A percentile compares a stretch with the other conserved stretches of the same genome.
Conservation (phyloP, 345 rosid species). For the Psidium guajava region DNA sequence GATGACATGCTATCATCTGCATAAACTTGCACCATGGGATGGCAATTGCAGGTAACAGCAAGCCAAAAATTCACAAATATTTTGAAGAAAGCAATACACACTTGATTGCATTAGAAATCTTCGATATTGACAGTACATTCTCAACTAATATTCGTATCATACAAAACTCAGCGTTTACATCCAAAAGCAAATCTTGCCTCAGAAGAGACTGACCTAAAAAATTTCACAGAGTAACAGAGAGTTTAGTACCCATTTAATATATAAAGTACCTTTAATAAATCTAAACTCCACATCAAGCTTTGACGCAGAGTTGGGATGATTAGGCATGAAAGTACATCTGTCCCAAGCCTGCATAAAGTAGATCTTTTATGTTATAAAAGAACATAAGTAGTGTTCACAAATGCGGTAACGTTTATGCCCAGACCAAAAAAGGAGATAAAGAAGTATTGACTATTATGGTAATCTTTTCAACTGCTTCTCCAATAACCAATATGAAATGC, state of each 20-base stretch:
- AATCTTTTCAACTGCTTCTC: not conserved
- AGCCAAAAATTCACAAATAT: not conserved
- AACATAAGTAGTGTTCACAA: not conserved
- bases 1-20: not conserved
- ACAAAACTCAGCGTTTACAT: not conserved
- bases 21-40: not conserved
- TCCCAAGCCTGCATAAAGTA: slow-evolving; percentile 37
- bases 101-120: not conserved
- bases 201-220: not conserved
- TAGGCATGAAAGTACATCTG: slow-evolving; percentile 52
- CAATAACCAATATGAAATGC: not conserved
- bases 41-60: not conserved
- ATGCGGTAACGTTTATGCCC: not conserved
- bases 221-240: not conserved
- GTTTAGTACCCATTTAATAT: not conserved
- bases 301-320: slow-evolving; percentile 50
- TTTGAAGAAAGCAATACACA: not conserved
- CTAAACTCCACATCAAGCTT: slow-evolving; percentile 60
- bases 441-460: not conserved
- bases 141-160: not conserved
- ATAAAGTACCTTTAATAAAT: slow-evolving; percentile 45
- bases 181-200: not conserved
- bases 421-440: not conserved
- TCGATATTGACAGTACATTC: not conserved
- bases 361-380: too few species aligned